A percentile compares a stretch with the other conserved stretches of the same genome.
Conservation (phyloP, 2,329 filamentous ascomycete genomes). For the Penicillium vulpinum region DNA sequence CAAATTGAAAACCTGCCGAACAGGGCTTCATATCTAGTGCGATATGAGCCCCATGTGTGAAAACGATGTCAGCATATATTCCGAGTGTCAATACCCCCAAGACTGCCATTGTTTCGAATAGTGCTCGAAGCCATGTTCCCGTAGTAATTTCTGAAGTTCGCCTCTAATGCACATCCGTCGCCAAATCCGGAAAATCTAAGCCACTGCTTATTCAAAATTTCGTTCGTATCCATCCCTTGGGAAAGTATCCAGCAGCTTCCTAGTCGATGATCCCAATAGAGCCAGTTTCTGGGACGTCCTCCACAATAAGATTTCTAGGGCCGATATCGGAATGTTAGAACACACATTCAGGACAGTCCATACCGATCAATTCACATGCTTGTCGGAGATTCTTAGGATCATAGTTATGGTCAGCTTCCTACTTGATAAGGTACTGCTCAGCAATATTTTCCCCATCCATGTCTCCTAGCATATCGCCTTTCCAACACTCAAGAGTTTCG, state of each 20-base stretch:
- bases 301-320: slow-evolving; percentile 33
- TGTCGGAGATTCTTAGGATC: not conserved
- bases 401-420: slow-evolving; percentile 11
- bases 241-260: slow-evolving; percentile 35
- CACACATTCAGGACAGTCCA: slow-evolving; percentile 11
- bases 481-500: not conserved
- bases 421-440: not conserved
- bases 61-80: too few relatives aligned
- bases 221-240: slow-evolving; percentile 34
- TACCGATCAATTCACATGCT: not conserved
- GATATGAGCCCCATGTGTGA: too few relatives aligned
- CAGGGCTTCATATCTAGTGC: too few relatives aligned
- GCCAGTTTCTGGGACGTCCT: slow-evolving; percentile 13
- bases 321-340: slow-evolving; percentile 34
- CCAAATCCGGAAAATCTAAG: slow-evolving; percentile 18
- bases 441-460: not conserved
- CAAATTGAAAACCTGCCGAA: too few relatives aligned
- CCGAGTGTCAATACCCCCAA: not conserved
- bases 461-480: not conserved
- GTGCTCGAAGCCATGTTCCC: not conserved
- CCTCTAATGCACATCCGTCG: not conserved
- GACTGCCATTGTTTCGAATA: not conserved
- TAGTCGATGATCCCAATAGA: slow-evolving; percentile 34
- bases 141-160: not conserved
- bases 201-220: slow-evolving; percentile 34